phyloP scores from a whole-genome alignment of 202 grass and related monocot genomes.

The Sporobolus alterniflorus region DNA sequence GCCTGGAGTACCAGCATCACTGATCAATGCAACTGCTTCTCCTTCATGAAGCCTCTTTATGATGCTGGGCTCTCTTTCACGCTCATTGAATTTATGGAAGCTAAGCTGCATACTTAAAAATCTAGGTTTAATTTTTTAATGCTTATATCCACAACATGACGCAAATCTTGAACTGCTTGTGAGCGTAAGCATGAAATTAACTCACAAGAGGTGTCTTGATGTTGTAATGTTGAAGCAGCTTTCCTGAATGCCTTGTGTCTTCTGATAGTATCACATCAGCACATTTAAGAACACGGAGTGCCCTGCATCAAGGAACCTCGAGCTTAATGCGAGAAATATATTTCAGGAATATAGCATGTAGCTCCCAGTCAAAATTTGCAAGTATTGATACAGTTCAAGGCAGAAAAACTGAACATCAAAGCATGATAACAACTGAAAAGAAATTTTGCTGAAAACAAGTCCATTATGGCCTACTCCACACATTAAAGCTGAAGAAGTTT shows the following conservation, averaged over 20 bases:
- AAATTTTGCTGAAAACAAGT: slow-evolving; percentile 9
- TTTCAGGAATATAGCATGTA: slow-evolving; percentile 23
- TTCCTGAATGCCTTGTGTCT: slow-evolving; percentile 97
- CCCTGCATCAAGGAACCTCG: slow-evolving; percentile 43
- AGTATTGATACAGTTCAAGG: not conserved
- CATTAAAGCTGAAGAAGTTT: slow-evolving; percentile 8
- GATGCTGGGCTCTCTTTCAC: slow-evolving; percentile 79
- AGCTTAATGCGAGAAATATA: slow-evolving; percentile 27
- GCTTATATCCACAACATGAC: not conserved
- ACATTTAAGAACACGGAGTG: slow-evolving; percentile 89
- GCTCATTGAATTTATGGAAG: slow-evolving; percentile 98
- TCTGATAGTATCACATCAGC: slow-evolving; percentile 89
- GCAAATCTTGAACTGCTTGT: slow-evolving; percentile 1
- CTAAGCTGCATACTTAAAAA: slow-evolving; percentile 65
- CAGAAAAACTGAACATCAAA: not conserved
- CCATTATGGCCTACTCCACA: not conserved
- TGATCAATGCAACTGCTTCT: slow-evolving; percentile 88
- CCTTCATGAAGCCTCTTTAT: slow-evolving; percentile 87
- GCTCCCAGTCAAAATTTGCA: not conserved
- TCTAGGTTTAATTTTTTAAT: slow-evolving; percentile 32
- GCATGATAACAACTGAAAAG: not conserved
- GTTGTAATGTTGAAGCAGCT: slow-evolving; percentile 89
- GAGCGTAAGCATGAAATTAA: slow-evolving; percentile 28
- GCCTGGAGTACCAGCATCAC: slow-evolving; percentile 93
- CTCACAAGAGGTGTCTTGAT: slow-evolving; percentile 97